These are phyloP conservation scores for Neofusicoccum sp. DNA, from an alignment of 2,329 filamentous ascomycete genomes.

Conservation along the genomic window DNA sequence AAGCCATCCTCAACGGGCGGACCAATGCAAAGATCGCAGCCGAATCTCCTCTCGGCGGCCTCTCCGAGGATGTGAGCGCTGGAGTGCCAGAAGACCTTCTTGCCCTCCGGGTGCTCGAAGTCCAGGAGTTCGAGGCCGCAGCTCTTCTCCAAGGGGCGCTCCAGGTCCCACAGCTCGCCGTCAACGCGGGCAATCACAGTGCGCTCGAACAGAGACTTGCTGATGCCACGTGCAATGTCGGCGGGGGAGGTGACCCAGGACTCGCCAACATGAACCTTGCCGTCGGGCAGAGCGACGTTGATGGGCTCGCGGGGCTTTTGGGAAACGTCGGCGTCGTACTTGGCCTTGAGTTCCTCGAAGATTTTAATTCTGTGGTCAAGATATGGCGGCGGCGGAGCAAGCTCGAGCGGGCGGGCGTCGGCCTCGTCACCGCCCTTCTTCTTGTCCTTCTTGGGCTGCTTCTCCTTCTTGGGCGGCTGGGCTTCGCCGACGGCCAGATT, in stretches of 20 bases:
- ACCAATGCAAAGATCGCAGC: constrained; percentile 90
- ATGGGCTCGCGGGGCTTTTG: constrained; percentile 73
- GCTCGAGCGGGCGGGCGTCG: constrained; percentile 49
- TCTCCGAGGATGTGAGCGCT: constrained; percentile 96
- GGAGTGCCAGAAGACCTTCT: constrained; percentile 98
- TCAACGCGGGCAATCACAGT: constrained; percentile 86
- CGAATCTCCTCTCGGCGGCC: constrained; percentile 85
- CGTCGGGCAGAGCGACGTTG: constrained; percentile 72
- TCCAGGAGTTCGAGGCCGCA: constrained; percentile 83
- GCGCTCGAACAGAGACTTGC: constrained; percentile 81
- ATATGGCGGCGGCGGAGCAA: constrained; percentile 67
- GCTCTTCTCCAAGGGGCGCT: constrained; percentile 84
- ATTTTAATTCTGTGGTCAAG: constrained; percentile 81
- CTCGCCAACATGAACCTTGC: constrained; percentile 71
- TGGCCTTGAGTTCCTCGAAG: constrained; percentile 86
- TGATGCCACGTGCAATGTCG: constrained; percentile 76
- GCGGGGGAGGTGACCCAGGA: constrained; percentile 91
- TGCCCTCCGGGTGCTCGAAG: constrained; percentile 76
- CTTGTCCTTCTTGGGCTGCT: constrained; percentile 38
- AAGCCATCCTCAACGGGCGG: constrained; percentile 90
- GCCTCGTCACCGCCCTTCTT: constrained; percentile 42
- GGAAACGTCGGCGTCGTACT: constrained; percentile 75
- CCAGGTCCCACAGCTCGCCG: constrained; percentile 88
- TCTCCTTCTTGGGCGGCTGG: constrained; percentile 27
- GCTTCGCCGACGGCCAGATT: constrained; percentile 55